Conservation (phyloP, 1,284 basidiomycete genomes). For the Trichosporon asahii region DNA sequence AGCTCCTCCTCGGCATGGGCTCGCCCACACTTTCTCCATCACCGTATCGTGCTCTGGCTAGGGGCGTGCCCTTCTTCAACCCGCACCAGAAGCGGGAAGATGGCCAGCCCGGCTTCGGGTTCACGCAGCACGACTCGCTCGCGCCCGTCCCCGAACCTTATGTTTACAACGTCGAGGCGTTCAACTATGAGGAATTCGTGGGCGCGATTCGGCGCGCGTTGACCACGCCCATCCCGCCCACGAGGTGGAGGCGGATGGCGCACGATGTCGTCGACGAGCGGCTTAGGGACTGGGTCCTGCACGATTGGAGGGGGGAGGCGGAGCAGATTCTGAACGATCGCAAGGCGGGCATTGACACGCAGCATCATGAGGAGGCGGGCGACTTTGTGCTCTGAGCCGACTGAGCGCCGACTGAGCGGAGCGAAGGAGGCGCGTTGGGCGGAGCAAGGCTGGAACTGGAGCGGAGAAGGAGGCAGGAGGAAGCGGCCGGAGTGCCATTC, state of each 20-base stretch:
- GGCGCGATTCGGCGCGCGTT: conserved; percentile 24
- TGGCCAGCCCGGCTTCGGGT: conserved; percentile 1
- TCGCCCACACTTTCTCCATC: conserved; percentile 24
- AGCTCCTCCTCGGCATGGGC: conserved; percentile 29
- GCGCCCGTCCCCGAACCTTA: conserved; percentile 12
- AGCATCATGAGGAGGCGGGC: not conserved
- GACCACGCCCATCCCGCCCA: conserved; percentile 21
- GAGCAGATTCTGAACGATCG: conserved; percentile 26
- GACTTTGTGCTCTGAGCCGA: conserved; percentile 14
- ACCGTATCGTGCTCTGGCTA: conserved; percentile 22
- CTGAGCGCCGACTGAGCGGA: not conserved
- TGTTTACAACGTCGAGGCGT: conserved; percentile 25
- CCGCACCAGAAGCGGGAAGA: conserved; percentile 3
- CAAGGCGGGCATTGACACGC: conserved; percentile 26
- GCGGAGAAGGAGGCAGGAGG: too few relatives aligned
- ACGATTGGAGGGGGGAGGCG: conserved; percentile 29
- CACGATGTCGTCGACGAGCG: conserved; percentile 23
- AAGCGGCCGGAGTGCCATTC: too few relatives aligned
- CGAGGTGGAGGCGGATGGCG: conserved; percentile 15
- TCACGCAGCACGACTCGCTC: conserved; percentile 7
- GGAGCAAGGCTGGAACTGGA: too few relatives aligned
- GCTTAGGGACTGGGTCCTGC: conserved; percentile 22
- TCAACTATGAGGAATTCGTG: conserved; percentile 26
- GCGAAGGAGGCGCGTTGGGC: too few relatives aligned
- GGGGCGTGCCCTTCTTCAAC: conserved; percentile 16